Evolutionary conservation across 2,329 filamentous ascomycete genomes (phyloP).

Genomic region (Cercospora beticola): DNA sequence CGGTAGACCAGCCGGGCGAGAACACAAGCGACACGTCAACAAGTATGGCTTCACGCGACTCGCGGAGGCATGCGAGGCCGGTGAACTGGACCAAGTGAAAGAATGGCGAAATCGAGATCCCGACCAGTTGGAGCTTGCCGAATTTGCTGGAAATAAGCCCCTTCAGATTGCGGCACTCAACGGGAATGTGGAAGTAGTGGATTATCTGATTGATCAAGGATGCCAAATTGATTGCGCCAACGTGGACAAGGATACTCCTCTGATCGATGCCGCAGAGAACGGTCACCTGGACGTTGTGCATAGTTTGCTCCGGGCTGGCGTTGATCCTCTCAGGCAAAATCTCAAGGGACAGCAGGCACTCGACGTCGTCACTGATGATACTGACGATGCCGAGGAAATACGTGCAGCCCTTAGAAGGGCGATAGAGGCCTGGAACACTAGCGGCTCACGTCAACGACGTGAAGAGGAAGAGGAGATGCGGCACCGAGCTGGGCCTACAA

Average conservation of each 20-base stretch:
- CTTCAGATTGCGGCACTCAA: constrained; percentile 89
- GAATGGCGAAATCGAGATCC: constrained; percentile 73
- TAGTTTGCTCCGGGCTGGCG: constrained; percentile 78
- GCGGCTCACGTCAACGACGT: constrained; percentile 48
- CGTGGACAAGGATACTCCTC: constrained; percentile 77
- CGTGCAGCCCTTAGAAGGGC: constrained; percentile 50
- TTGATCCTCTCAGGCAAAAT: constrained; percentile 88
- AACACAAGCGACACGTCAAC: constrained; percentile 80
- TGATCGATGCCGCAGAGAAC: constrained; percentile 96
- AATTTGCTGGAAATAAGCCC: constrained; percentile 95
- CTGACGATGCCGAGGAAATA: constrained; percentile 72
- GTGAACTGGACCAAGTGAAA: constrained; percentile 77
- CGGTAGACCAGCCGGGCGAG: constrained; percentile 56
- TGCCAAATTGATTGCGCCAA: constrained; percentile 80
- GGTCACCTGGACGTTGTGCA: constrained; percentile 86
- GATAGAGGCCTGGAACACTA: constrained; percentile 46
- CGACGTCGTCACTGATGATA: constrained; percentile 76
- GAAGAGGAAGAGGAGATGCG: constrained; percentile 51
- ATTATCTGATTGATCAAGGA: constrained; percentile 78
- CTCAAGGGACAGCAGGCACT: constrained; percentile 90
- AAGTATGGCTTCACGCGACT: constrained; percentile 88
- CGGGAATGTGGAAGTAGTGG: constrained; percentile 82
- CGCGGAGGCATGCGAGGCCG: constrained; percentile 84
- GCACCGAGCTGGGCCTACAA: constrained; percentile 40
- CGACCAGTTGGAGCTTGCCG: constrained; percentile 82